Conservation (phyloP, 306 rosid species). For the Dicorynia guianensis region DNA sequence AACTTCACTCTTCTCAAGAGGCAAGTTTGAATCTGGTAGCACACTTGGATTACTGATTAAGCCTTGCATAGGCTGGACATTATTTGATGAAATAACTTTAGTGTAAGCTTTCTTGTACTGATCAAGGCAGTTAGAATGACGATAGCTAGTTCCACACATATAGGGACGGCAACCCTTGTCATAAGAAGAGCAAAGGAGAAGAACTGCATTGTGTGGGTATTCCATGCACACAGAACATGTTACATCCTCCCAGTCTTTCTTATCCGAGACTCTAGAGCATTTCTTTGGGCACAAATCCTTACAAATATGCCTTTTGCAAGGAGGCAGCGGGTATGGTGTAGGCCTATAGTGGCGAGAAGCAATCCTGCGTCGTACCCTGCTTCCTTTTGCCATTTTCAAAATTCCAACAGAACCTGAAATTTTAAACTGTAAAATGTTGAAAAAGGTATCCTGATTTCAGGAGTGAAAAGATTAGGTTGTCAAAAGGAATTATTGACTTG, state of each 20-base stretch:
- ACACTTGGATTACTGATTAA: conserved; percentile 43
- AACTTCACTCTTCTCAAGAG: conserved; percentile 54
- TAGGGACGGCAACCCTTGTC: conserved; percentile 77
- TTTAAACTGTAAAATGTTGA: conserved; percentile 29
- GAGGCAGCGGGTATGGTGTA: conserved; percentile 69
- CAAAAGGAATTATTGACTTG: not conserved
- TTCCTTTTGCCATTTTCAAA: conserved; percentile 81
- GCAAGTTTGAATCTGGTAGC: conserved; percentile 48
- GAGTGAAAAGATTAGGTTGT: not conserved
- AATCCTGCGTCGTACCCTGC: conserved; percentile 78
- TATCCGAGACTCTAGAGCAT: conserved; percentile 68
- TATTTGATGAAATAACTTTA: conserved; percentile 52
- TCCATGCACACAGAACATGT: conserved; percentile 99
- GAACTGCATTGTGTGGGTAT: conserved; percentile 80
- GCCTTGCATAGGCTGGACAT: conserved; percentile 47
- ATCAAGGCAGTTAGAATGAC: conserved; percentile 76
- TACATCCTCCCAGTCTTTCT: conserved; percentile 82
- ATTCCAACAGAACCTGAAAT: conserved; percentile 52
- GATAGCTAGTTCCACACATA: conserved; percentile 74
- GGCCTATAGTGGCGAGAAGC: conserved; percentile 71
- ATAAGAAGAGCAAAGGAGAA: conserved; percentile 76
- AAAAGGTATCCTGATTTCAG: conserved; percentile 44
- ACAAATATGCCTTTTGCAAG: conserved; percentile 56
- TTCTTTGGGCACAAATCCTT: conserved; percentile 73
- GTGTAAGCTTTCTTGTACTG: conserved; percentile 86